These are phyloP conservation scores for Stemphylium lycopersici DNA, from an alignment of 2,329 filamentous ascomycete genomes.

Conservation along the genomic window DNA sequence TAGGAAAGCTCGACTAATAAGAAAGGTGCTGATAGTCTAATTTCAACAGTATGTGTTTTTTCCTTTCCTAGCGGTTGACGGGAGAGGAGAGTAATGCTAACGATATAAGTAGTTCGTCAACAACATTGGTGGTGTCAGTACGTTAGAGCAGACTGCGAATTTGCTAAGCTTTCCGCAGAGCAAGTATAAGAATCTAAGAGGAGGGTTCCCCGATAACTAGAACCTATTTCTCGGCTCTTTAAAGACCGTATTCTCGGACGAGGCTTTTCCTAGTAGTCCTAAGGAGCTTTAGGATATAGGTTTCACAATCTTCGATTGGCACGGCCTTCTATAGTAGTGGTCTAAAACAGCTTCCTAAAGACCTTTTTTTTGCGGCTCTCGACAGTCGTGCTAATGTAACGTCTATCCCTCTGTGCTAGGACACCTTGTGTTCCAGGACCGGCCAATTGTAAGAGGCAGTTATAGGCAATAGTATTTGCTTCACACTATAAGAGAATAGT, in stretches of 20 bases:
- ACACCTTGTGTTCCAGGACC: too few relatives aligned
- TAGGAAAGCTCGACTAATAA: slow-evolving; percentile 47
- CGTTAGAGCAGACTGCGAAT: slow-evolving; percentile 63
- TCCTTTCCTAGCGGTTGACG: not conserved
- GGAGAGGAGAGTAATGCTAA: slow-evolving; percentile 6
- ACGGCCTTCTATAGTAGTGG: too few relatives aligned
- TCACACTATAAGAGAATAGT: too few relatives aligned
- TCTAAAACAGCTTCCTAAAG: too few relatives aligned
- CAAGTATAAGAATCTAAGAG: slow-evolving; percentile 71
- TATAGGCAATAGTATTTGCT: too few relatives aligned
- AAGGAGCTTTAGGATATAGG: not conserved
- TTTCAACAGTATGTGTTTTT: slow-evolving; percentile 34
- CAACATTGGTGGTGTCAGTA: slow-evolving; percentile 60
- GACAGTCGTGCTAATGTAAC: too few relatives aligned
- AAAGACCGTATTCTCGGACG: not conserved
- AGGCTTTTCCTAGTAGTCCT: not conserved
- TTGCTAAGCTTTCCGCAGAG: slow-evolving; percentile 67
- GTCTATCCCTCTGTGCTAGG: too few relatives aligned
- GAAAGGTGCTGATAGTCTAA: slow-evolving; percentile 38
- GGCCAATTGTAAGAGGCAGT: too few relatives aligned
- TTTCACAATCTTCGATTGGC: too few relatives aligned
- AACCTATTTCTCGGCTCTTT: not conserved
- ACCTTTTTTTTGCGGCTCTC: too few relatives aligned
- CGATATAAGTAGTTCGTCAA: slow-evolving; percentile 52
- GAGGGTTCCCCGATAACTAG: slow-evolving; percentile 30